These are phyloP conservation scores for Castanea mollissima DNA, from an alignment of 306 rosid species.

Conservation along the genomic window DNA sequence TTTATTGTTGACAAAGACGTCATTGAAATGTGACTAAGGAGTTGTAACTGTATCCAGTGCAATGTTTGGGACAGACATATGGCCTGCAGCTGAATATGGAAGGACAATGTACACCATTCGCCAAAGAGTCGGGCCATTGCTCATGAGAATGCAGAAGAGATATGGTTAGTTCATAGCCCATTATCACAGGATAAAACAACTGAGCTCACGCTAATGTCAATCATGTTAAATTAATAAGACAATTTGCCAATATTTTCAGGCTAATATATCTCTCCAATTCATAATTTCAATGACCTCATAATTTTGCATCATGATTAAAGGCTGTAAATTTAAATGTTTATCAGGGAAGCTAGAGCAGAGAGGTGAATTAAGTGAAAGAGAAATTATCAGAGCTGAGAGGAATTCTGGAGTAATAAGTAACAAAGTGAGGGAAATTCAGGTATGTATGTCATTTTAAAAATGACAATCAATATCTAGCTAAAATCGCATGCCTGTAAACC, in stretches of 20 bases:
- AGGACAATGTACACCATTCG: constrained; percentile 98
- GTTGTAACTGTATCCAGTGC: constrained; percentile 65
- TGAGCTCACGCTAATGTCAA: not conserved
- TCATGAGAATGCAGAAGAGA: constrained; percentile 88
- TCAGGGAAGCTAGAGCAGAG: constrained; percentile 61
- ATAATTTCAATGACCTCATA: not conserved
- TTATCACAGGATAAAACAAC: not conserved
- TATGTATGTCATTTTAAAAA: constrained; percentile 34
- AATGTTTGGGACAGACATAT: constrained; percentile 94
- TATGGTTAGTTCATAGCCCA: constrained; percentile 55
- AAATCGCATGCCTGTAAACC: constrained; percentile 20
- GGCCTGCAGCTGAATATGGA: constrained; percentile 99
- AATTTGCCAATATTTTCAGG: not conserved
- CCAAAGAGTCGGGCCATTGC: constrained; percentile 86
- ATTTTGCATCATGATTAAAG: constrained; percentile 11
- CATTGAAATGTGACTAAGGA: constrained; percentile 37
- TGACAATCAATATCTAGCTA: constrained; percentile 5
- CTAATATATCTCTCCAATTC: not conserved
- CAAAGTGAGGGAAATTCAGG: constrained; percentile 96
- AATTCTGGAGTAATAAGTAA: constrained; percentile 83
- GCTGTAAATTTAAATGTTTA: constrained; percentile 13
- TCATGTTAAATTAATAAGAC: not conserved
- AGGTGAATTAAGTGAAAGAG: constrained; percentile 78
- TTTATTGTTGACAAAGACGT: not conserved
- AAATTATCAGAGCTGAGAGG: constrained; percentile 94